A percentile compares a stretch with the other conserved stretches of the same genome.
Conservation (phyloP, 164 flowering plant species). For the Taxillus chinensis region DNA sequence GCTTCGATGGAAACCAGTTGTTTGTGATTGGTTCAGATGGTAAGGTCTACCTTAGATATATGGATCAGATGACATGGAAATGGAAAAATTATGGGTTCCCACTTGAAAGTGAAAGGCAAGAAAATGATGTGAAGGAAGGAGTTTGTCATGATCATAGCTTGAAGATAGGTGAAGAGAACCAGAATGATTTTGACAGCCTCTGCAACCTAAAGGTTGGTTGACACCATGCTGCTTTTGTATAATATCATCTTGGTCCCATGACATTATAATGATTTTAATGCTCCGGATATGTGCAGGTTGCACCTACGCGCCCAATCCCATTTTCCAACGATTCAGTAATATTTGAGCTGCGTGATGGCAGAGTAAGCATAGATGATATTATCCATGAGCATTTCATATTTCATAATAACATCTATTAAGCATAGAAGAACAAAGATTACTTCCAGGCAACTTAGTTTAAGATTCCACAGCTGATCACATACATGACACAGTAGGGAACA, state of each 20-base stretch:
- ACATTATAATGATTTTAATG: neutral
- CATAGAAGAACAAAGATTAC: neutral
- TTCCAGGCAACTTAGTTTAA: no score
- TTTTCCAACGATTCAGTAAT: constrained; percentile 53
- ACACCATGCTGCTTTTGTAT: neutral
- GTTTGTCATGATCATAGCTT: constrained; percentile 16
- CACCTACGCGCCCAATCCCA: constrained; percentile 57
- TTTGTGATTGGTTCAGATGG: constrained; percentile 80
- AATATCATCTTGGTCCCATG: neutral
- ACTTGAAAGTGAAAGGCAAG: constrained; percentile 8
- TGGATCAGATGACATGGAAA: constrained; percentile 52
- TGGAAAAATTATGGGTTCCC: constrained; percentile 71
- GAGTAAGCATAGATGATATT: constrained; percentile 39
- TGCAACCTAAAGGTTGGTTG: constrained; percentile 63
- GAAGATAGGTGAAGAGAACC: constrained; percentile 15
- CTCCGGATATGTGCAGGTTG: constrained; percentile 36
- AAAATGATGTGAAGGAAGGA: constrained; percentile 7
- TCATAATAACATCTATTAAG: neutral
- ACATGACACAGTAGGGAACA: no score
- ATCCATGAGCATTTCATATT: neutral
- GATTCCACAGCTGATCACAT: no score
- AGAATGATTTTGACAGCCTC: constrained; percentile 11
- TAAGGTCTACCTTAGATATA: constrained; percentile 56
- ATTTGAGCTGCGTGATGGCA: constrained; percentile 70
- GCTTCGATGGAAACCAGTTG: constrained; percentile 48